phyloP scores from a whole-genome alignment of 164 flowering plant species.

The Vitis labrusca region DNA sequence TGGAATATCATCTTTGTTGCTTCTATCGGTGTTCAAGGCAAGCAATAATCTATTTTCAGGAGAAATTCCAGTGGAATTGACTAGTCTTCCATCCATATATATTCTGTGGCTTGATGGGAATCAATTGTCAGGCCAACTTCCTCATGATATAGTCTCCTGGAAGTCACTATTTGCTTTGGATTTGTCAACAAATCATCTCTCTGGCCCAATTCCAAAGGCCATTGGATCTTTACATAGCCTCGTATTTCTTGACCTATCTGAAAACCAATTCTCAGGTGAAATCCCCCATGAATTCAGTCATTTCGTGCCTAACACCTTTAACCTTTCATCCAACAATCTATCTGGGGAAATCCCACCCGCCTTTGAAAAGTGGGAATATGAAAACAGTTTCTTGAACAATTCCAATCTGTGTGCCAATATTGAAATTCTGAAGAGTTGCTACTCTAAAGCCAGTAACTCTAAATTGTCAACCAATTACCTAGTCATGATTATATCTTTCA shows the following conservation, averaged over 20 bases:
- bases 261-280: background rate
- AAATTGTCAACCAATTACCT: too few species aligned
- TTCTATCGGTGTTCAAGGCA: background rate
- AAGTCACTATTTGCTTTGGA: background rate
- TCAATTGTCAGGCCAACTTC: background rate
- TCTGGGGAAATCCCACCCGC: too few species aligned
- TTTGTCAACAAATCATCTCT: background rate
- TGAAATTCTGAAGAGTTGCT: background rate
- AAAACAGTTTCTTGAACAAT: slow-evolving; percentile 1
- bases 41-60: too few species aligned
- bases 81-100: background rate
- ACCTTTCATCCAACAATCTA: too few species aligned
- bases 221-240: background rate
- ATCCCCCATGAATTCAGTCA: background rate
- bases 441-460: background rate
- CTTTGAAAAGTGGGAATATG: background rate
- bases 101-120: background rate
- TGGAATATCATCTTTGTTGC: background rate
- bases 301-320: background rate
- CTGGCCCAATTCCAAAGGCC: background rate
- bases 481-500: too few species aligned
- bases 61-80: background rate
- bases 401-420: background rate
- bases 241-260: background rate
- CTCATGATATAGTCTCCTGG: background rate